These are phyloP conservation scores for Nakazawaea wickerhamii DNA, from an alignment of 805 yeast genomes.

Conservation along the genomic window DNA sequence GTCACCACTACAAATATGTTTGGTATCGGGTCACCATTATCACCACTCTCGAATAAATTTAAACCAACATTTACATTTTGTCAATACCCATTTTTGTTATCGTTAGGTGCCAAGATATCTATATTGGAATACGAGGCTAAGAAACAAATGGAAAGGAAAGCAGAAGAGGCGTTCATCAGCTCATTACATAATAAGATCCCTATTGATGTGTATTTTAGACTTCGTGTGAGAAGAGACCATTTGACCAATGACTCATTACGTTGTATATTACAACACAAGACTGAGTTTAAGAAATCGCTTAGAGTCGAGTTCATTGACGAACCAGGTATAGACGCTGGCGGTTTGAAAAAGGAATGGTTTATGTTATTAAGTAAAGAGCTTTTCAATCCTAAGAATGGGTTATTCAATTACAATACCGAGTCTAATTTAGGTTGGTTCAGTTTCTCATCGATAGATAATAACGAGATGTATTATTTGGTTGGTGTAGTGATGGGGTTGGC, in stretches of 20 bases:
- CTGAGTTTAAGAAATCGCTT: slow-evolving; percentile 67
- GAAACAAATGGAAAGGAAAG: slow-evolving; percentile 76
- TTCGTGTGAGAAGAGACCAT: slow-evolving; percentile 61
- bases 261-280: slow-evolving; percentile 47
- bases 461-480: slow-evolving; percentile 63
- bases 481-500: slow-evolving; percentile 91
- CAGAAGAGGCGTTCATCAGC: slow-evolving; percentile 82
- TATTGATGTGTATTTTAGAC: slow-evolving; percentile 61
- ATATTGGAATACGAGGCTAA: slow-evolving; percentile 79
- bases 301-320: slow-evolving; percentile 79
- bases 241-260: slow-evolving; percentile 73
- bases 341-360: slow-evolving; percentile 93
- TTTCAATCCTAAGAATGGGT: slow-evolving; percentile 61
- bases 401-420: slow-evolving; percentile 62
- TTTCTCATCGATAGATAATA: slow-evolving; percentile 36
- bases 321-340: slow-evolving; percentile 95
- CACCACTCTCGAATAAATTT: slow-evolving; percentile 17
- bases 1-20: slow-evolving; percentile 23
- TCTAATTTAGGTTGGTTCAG: slow-evolving; percentile 77
- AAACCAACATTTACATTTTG: slow-evolving; percentile 54
- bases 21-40: slow-evolving; percentile 31
- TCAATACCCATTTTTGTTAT: slow-evolving; percentile 75
- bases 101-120: slow-evolving; percentile 76
- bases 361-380: slow-evolving; percentile 62
- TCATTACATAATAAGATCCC: slow-evolving; percentile 60